Percentiles rank a stretch among this genome's conserved stretches.
Conservation (phyloP, 2,329 filamentous ascomycete genomes). For the Aureobasidium sp. region DNA sequence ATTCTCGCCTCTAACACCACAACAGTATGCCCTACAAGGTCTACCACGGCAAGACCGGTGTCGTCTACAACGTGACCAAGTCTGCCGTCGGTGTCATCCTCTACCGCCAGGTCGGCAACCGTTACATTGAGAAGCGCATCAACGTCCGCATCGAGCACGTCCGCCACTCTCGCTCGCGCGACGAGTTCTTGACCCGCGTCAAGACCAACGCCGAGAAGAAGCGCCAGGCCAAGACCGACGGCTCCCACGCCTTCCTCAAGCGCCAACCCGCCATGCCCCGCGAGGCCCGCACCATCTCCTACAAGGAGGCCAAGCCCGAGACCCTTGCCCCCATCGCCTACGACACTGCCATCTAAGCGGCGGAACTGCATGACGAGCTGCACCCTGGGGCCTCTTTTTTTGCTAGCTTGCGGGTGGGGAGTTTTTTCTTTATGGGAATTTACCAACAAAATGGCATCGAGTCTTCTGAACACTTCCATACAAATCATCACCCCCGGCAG, state of each 20-base stretch:
- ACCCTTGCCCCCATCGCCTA: slow-evolving; percentile 87
- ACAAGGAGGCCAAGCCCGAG: slow-evolving; percentile 80
- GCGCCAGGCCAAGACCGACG: slow-evolving; percentile 86
- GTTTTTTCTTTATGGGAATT: slow-evolving; percentile 10
- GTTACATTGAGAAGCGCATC: slow-evolving; percentile 99
- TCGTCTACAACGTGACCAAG: slow-evolving; percentile 85
- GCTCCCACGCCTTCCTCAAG: slow-evolving; percentile 86
- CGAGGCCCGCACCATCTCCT: slow-evolving; percentile 69
- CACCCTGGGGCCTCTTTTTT: slow-evolving; percentile 10
- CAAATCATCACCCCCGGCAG: slow-evolving; percentile 12
- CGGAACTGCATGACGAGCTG: not conserved
- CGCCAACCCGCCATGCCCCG: slow-evolving; percentile 75
- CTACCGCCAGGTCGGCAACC: slow-evolving; percentile 99
- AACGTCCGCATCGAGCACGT: slow-evolving; percentile 99
- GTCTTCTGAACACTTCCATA: slow-evolving; percentile 15
- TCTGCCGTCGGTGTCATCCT: slow-evolving; percentile 96
- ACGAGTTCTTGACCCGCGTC: slow-evolving; percentile 93
- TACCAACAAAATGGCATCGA: slow-evolving; percentile 15
- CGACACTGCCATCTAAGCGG: slow-evolving; percentile 87
- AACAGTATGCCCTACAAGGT: slow-evolving; percentile 95
- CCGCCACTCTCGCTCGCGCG: slow-evolving; percentile 84
- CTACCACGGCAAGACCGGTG: slow-evolving; percentile 92
- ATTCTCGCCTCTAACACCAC: slow-evolving; percentile 16
- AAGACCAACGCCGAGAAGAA: slow-evolving; percentile 93
- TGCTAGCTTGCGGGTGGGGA: slow-evolving; percentile 14